Conservation (phyloP, 345 rosid species). For the Eutrema yunnanense region DNA sequence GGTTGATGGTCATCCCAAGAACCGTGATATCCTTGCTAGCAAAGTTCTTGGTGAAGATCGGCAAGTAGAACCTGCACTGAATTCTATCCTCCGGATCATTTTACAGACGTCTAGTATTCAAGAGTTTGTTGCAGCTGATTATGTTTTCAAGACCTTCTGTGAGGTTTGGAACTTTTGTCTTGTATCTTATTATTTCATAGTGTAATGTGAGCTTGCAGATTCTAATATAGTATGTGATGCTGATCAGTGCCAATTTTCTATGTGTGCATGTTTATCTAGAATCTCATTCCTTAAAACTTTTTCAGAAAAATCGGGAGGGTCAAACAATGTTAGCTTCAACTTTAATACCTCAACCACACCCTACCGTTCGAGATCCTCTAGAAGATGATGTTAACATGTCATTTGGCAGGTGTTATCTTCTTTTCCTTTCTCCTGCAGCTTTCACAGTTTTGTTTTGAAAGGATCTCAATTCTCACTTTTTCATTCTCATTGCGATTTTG, state of each 20-base stretch:
- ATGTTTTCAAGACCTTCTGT: constrained; percentile 80
- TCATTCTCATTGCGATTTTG: not conserved
- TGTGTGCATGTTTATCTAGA: constrained; percentile 15
- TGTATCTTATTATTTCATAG: not conserved
- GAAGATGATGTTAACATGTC: constrained; percentile 95
- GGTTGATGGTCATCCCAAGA: constrained; percentile 68
- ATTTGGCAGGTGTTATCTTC: constrained; percentile 76
- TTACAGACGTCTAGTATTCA: constrained; percentile 76
- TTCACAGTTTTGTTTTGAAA: not conserved
- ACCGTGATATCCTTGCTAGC: constrained; percentile 71
- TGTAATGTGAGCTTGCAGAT: not conserved
- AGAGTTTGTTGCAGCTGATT: constrained; percentile 91
- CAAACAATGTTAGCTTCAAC: constrained; percentile 92
- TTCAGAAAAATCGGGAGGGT: constrained; percentile 77
- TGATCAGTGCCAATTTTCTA: not conserved
- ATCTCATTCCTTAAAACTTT: constrained; percentile 4
- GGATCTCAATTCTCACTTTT: constrained; percentile 2
- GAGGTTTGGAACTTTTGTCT: constrained; percentile 51
- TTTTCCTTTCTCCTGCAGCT: not conserved
- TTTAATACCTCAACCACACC: constrained; percentile 77
- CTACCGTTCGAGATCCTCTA: constrained; percentile 47
- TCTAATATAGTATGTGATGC: not conserved
- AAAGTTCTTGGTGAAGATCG: constrained; percentile 91
- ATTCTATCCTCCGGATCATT: constrained; percentile 86
- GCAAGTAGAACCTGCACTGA: constrained; percentile 89